Percentiles rank a stretch among this genome's conserved stretches.
Conservation (phyloP, 2,329 filamentous ascomycete species). For the Cordyceps cicadae region DNA sequence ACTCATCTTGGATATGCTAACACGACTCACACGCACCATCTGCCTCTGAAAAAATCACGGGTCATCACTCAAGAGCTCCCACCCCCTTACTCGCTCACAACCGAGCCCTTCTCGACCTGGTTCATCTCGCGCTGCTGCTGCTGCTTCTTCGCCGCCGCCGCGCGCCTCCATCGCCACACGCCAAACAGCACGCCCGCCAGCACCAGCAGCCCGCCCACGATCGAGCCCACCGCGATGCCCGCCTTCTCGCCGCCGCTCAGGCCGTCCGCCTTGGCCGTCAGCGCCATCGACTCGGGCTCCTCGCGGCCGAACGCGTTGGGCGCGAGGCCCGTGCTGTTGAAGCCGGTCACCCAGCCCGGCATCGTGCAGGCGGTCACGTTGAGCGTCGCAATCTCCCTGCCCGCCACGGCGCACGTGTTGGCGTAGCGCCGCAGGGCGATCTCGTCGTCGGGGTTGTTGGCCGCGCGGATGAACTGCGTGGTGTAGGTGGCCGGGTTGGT, state of each 20-base stretch:
- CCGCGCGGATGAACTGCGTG: background rate
- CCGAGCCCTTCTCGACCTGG: background rate
- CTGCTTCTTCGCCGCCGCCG: background rate
- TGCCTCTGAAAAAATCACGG: no score
- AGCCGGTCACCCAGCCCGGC: background rate
- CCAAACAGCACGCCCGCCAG: background rate
- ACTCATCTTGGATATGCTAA: no score
- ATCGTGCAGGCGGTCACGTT: background rate
- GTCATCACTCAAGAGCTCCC: no score
- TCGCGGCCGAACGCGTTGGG: background rate
- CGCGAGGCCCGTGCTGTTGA: background rate
- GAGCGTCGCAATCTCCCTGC: background rate
- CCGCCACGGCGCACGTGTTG: background rate
- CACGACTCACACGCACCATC: no score
- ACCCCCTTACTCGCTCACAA: background rate
- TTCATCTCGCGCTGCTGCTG: background rate
- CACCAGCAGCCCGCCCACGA: background rate
- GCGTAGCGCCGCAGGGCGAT: background rate
- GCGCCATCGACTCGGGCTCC: background rate
- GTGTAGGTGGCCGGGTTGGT: background rate
- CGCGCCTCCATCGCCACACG: background rate
- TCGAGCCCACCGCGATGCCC: background rate
- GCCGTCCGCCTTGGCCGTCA: background rate
- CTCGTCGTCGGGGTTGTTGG: background rate
- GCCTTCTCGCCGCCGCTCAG: background rate